phyloP scores from a whole-genome alignment of 768 basidiomycete species.

The Gymnopilus dilepis region DNA sequence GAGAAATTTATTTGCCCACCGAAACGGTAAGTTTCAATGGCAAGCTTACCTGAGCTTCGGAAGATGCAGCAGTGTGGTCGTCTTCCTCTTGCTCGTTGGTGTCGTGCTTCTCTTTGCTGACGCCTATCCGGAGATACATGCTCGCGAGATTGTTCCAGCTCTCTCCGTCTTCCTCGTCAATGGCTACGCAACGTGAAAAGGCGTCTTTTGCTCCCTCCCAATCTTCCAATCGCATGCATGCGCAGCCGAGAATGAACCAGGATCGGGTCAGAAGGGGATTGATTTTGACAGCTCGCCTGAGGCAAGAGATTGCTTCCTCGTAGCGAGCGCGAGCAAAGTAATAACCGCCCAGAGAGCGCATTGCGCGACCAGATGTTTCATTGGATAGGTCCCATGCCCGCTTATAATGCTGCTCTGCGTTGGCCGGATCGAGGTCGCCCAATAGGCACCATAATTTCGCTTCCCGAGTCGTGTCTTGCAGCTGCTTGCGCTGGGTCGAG shows the following conservation, averaged over 20 bases:
- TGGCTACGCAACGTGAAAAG: slow-evolving; percentile 83
- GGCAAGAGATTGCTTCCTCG: slow-evolving; percentile 61
- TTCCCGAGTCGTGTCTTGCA: slow-evolving; percentile 70
- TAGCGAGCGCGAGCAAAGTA: slow-evolving; percentile 76
- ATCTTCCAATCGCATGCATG: slow-evolving; percentile 77
- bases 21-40: neutral
- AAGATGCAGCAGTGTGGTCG: slow-evolving; percentile 27
- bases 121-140: slow-evolving; percentile 86
- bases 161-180: slow-evolving; percentile 97
- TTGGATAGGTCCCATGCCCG: slow-evolving; percentile 85
- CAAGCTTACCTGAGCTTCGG: slow-evolving; percentile 25
- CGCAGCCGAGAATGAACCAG: slow-evolving; percentile 98
- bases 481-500: slow-evolving; percentile 43
- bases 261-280: slow-evolving; percentile 87
- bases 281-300: slow-evolving; percentile 80
- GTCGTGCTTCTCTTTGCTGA: slow-evolving; percentile 30
- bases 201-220: slow-evolving; percentile 87
- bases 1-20: neutral
- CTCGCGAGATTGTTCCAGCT: slow-evolving; percentile 98
- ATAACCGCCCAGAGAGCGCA: slow-evolving; percentile 89
- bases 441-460: slow-evolving; percentile 96
- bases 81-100: slow-evolving; percentile 26
- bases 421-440: slow-evolving; percentile 85
- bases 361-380: slow-evolving; percentile 84
- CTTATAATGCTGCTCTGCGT: slow-evolving; percentile 76